Evolutionary conservation across 1,284 basidiomycete species (phyloP).

Genomic region (Naganishia sp.): DNA sequence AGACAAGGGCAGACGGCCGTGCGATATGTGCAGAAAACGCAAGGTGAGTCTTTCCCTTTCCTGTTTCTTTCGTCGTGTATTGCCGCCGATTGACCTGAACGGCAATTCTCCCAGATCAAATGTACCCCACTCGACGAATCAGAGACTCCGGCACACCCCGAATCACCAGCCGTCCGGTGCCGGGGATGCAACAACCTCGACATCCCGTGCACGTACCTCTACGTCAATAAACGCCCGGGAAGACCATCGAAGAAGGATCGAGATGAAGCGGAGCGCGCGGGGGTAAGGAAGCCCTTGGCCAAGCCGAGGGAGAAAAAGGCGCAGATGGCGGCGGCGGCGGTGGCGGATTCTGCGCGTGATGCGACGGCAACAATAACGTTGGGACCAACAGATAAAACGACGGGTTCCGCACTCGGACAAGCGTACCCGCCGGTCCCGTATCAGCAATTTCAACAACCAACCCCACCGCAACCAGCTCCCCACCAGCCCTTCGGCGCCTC

Average conservation of each 20-base stretch:
- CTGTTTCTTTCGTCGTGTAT: neutral
- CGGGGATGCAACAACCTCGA: conserved; percentile 47
- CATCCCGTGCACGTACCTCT: conserved; percentile 47
- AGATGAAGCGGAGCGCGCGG: conserved; percentile 5
- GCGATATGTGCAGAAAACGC: conserved; percentile 33
- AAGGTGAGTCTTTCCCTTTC: conserved; percentile 20
- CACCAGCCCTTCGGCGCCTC: too few relatives aligned
- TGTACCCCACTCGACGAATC: conserved; percentile 15
- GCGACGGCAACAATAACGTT: too few relatives aligned
- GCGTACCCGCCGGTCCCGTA: too few relatives aligned
- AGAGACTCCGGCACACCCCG: neutral
- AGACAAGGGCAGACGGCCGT: conserved; percentile 14
- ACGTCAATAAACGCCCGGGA: conserved; percentile 51
- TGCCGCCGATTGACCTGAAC: neutral
- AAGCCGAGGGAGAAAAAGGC: neutral
- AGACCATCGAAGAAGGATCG: conserved; percentile 37
- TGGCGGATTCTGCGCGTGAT: too few relatives aligned
- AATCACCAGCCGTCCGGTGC: conserved; percentile 35
- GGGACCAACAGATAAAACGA: too few relatives aligned
- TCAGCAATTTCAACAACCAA: too few relatives aligned
- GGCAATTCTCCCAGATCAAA: conserved; percentile 10
- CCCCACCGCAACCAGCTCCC: too few relatives aligned
- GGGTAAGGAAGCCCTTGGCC: neutral
- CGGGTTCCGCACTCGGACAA: too few relatives aligned
- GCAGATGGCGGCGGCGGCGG: neutral